Base-by-base conservation (phyloP, 345 rosid genomes). In the Orychophragmus violaceus region DNA sequence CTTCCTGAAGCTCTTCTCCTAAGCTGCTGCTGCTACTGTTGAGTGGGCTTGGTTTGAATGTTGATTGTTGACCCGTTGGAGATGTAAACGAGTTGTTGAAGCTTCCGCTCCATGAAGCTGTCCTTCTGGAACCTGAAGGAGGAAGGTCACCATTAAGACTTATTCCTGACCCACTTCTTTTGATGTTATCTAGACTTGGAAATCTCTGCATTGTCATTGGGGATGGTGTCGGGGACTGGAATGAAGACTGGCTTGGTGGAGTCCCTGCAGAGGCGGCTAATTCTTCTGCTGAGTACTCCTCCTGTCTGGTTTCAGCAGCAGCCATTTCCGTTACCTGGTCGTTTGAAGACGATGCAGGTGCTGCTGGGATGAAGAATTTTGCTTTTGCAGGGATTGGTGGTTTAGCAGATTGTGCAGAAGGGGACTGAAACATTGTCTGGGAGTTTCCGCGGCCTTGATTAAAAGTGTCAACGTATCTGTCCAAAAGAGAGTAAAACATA, bases 81-180 rank as follows among this genome's bases (percentile, higher is more conserved):
- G 86, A 69, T 22, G 56, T 62, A 48, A 72, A 74, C 21, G 87
- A 70, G 59, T 69, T 77, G 29, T 62, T 74, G 67, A 79, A 57
- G 76, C 82, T 87, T 55, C 97, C 93, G 64, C 97, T 86, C 97
- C 97, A 90, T 24, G 97, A 90, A 22, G 93, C 90, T 32, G 87
- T 70, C 62, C 93, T 83, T 44, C 91, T 85, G 0, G 93, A 83
- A 33, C 73, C 71, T 8, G 82, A 55, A 27, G 74, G 55, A 23
- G 74, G 46, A 58, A 53, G 58, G 55, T 70, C 64, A n/a, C 67
- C 74, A 14, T 64, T 72, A 6, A 72, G 74, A 44, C 69, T 75
- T 49, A 39, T 35, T 45, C 55, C 68, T 5, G 33, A 55, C 33
- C 69, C 83, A 24, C 42, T 68, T 57, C 76, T 73, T 41, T 70